phyloP scores from a whole-genome alignment of 2,329 filamentous ascomycete genomes.

The Metarhizium humberi region DNA sequence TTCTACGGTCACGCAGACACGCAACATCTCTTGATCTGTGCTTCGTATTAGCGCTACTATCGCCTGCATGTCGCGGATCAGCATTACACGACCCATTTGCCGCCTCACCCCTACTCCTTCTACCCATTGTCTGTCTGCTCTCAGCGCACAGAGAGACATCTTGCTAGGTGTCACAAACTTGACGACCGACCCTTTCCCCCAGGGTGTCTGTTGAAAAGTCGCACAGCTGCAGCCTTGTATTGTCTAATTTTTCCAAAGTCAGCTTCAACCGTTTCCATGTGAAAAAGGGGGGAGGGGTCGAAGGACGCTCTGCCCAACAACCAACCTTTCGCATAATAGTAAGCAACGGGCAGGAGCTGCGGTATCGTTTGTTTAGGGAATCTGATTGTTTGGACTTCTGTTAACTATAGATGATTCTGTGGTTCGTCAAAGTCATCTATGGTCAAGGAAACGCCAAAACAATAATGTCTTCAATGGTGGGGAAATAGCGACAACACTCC shows the following conservation, averaged over 20 bases:
- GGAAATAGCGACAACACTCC: constrained; percentile 5
- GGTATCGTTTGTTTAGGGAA: background rate
- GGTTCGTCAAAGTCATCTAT: background rate
- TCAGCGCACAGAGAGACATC: background rate
- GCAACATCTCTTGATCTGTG: constrained; percentile 1
- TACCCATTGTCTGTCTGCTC: constrained; percentile 1
- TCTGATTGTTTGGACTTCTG: background rate
- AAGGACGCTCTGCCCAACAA: background rate
- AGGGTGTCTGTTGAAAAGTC: constrained; percentile 1
- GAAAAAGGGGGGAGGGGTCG: background rate
- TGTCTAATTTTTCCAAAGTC: background rate
- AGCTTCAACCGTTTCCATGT: background rate
- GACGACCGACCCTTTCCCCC: background rate
- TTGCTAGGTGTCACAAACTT: constrained; percentile 3
- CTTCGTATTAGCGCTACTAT: constrained; percentile 1
- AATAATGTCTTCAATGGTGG: constrained; percentile 7
- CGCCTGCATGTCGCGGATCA: constrained; percentile 11
- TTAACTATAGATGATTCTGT: constrained; percentile 1
- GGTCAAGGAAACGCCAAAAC: background rate
- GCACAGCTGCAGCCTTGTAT: constrained; percentile 2
- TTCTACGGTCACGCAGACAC: background rate
- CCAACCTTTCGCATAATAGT: background rate
- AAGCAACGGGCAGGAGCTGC: background rate
- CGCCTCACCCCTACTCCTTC: constrained; percentile 6
- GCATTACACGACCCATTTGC: constrained; percentile 9